These are phyloP conservation scores for Diaporthe citriasiana DNA, from an alignment of 2,329 filamentous ascomycete species.

Conservation along the genomic window DNA sequence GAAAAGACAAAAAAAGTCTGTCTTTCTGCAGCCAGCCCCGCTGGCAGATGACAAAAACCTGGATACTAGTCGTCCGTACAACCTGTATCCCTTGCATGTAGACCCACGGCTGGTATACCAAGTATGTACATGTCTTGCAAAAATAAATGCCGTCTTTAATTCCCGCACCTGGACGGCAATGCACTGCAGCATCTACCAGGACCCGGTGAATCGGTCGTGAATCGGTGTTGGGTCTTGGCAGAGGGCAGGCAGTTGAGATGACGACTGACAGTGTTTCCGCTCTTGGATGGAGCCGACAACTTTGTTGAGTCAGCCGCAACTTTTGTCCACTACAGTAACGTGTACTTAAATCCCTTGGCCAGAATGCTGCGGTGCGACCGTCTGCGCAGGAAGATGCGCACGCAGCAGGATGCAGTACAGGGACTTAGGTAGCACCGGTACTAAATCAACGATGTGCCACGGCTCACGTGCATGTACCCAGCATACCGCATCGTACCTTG, in stretches of 20 bases:
- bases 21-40: neutral
- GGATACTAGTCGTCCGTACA: neutral
- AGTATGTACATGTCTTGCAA: neutral
- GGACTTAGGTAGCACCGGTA: too few relatives aligned
- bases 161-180: conserved; percentile 11
- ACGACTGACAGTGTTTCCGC: neutral
- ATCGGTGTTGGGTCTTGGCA: neutral
- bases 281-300: conserved; percentile 1
- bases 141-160: conserved; percentile 12
- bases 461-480: conserved; percentile 22
- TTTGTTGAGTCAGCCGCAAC: conserved; percentile 27
- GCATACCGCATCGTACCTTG: conserved; percentile 12
- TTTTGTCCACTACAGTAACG: neutral
- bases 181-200: neutral
- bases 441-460: too few relatives aligned
- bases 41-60: conserved; percentile 12
- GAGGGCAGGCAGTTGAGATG: conserved; percentile 9
- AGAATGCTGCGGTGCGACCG: conserved; percentile 18
- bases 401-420: neutral
- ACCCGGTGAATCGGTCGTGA: conserved; percentile 1
- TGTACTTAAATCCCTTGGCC: neutral
- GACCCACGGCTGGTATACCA: neutral
- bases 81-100: neutral
- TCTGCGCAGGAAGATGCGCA: conserved; percentile 2
- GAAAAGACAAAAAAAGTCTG: neutral